These are phyloP conservation scores for Boletellus emodensis DNA, from an alignment of 768 basidiomycete species.

Conservation along the genomic window DNA sequence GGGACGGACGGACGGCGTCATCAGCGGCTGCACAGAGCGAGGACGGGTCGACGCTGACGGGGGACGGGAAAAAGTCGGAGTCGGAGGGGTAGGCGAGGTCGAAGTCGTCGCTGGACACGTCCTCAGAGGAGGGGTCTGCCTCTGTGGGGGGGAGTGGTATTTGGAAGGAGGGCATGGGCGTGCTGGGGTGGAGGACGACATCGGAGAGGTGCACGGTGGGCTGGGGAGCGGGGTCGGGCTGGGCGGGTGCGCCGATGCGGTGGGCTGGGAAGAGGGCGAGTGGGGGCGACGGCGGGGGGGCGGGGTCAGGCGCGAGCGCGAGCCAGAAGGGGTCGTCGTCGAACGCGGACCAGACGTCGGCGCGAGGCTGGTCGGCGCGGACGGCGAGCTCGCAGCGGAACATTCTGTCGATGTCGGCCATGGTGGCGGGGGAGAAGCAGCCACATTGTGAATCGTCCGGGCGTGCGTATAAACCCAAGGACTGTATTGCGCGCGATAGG, in stretches of 20 bases:
- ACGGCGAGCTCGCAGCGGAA: conserved; percentile 18
- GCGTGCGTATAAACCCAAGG: conserved; percentile 3
- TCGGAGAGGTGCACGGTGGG: conserved; percentile 26
- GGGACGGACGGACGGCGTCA: conserved; percentile 13
- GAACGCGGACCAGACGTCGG: too few relatives aligned
- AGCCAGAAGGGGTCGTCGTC: too few relatives aligned
- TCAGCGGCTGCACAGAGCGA: neutral
- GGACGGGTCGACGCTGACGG: conserved; percentile 11
- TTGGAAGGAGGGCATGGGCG: neutral
- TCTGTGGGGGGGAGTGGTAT: conserved; percentile 3
- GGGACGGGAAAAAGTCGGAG: conserved; percentile 18
- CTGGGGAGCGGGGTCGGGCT: neutral
- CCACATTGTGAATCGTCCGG: conserved; percentile 13
- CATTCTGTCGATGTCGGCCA: conserved; percentile 26
- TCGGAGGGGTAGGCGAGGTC: conserved; percentile 22
- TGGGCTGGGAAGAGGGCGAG: too few relatives aligned
- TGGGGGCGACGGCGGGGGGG: too few relatives aligned
- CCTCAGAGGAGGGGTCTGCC: conserved; percentile 9
- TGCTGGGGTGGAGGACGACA: conserved; percentile 2
- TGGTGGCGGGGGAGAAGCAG: conserved; percentile 6
- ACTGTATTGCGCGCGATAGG: conserved; percentile 7
- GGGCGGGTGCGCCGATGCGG: too few relatives aligned
- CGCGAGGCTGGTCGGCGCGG: conserved; percentile 3
- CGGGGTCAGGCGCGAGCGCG: too few relatives aligned
- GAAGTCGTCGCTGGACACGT: conserved; percentile 18